phyloP scores from a whole-genome alignment of 108 stramenopile genomes.

The Parmales sp. region DNA sequence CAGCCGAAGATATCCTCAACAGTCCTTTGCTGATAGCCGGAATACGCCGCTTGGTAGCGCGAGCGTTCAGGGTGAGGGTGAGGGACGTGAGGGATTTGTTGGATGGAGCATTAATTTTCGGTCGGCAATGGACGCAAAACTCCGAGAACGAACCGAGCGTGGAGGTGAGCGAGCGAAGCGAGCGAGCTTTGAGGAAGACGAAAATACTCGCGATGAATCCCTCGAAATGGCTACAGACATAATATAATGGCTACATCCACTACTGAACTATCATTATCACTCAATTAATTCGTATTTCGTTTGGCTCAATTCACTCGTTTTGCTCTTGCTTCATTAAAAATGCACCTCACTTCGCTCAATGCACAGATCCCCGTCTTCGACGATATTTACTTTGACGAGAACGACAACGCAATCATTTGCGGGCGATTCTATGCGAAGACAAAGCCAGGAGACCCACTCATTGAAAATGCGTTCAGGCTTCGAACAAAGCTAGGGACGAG shows the following conservation, averaged over 20 bases:
- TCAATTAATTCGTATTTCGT: too few species aligned
- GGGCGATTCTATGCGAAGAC: too few species aligned
- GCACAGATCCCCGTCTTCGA: too few species aligned
- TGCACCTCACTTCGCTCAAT: too few species aligned
- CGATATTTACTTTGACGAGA: too few species aligned
- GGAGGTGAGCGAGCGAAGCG: conserved; percentile 63
- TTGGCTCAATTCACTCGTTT: too few species aligned
- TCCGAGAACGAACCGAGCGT: conserved; percentile 55
- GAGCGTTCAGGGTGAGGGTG: conserved; percentile 54
- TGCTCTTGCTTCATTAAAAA: too few species aligned
- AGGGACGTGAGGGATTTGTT: conserved; percentile 60
- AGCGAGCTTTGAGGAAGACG: conserved; percentile 66
- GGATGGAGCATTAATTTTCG: conserved; percentile 74
- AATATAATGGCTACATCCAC: too few species aligned
- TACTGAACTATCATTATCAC: too few species aligned
- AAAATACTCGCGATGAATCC: too few species aligned
- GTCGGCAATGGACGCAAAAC: conserved; percentile 58
- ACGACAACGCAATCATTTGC: too few species aligned
- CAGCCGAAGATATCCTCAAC: conserved; percentile 61
- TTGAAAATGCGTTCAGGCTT: conserved; percentile 70
- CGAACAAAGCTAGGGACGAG: conserved; percentile 69
- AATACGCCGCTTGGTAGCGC: conserved; percentile 56
- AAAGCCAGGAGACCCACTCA: conserved; percentile 41
- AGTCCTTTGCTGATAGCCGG: conserved; percentile 60
- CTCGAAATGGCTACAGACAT: too few species aligned